A percentile compares a stretch with the other conserved stretches of the same genome.
Evolutionary conservation across 2,329 filamentous ascomycete species (phyloP).

Genomic region (Botrytis sinoallii): DNA sequence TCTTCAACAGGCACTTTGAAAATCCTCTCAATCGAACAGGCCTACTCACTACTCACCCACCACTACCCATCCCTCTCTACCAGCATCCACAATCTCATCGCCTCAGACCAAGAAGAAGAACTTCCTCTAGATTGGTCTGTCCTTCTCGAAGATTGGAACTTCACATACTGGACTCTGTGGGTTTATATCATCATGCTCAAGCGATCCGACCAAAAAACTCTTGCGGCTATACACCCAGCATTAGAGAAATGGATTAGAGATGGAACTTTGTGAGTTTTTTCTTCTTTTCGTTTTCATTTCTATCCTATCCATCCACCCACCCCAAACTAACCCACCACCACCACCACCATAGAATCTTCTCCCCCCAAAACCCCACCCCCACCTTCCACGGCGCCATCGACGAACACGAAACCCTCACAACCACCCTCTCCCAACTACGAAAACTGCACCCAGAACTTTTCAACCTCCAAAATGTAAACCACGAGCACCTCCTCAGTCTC

Average conservation of each 20-base stretch:
- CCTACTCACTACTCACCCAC: slow-evolving; percentile 26
- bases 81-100: slow-evolving; percentile 23
- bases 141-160: slow-evolving; percentile 31
- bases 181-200: slow-evolving; percentile 24
- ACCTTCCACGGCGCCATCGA: not conserved
- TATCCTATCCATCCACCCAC: not conserved
- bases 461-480: not conserved
- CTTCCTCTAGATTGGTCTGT: slow-evolving; percentile 31
- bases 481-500: slow-evolving; percentile 20
- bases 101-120: slow-evolving; percentile 32
- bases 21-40: slow-evolving; percentile 35
- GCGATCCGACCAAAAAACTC: slow-evolving; percentile 4
- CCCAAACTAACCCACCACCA: not conserved
- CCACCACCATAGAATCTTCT: not conserved
- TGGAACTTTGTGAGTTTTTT: not conserved
- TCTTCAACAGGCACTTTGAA: slow-evolving; percentile 1
- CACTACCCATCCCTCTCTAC: slow-evolving; percentile 21
- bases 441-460: not conserved
- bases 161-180: slow-evolving; percentile 33
- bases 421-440: not conserved
- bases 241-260: not conserved
- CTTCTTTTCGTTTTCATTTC: not conserved
- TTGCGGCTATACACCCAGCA: not conserved
- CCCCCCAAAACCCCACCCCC: not conserved
- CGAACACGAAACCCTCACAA: not conserved